Percentiles rank a stretch among this genome's conserved stretches.
phyloP scores from a whole-genome alignment of 106 monocot genomes.

The Cymbidium sinense region DNA sequence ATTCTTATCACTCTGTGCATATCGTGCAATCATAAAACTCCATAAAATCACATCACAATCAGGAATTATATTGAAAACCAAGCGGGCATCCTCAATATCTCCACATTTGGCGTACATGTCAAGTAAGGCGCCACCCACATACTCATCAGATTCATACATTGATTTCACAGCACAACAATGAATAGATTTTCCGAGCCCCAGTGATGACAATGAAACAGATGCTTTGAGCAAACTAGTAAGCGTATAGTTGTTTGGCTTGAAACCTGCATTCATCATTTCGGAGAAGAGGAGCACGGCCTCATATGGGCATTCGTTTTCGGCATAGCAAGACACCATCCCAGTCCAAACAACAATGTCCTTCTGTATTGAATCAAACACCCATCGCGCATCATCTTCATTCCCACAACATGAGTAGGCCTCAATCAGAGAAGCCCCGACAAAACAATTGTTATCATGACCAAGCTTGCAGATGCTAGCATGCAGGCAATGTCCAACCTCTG shows the following conservation, averaged over 20 bases:
- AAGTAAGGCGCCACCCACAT: slow-evolving; percentile 57
- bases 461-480: slow-evolving; percentile 55
- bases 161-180: slow-evolving; percentile 55
- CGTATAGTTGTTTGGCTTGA: slow-evolving; percentile 56
- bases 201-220: slow-evolving; percentile 32
- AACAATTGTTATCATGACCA: slow-evolving; percentile 45
- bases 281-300: slow-evolving; percentile 31
- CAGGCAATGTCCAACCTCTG: slow-evolving; percentile 26
- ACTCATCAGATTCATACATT: slow-evolving; percentile 38
- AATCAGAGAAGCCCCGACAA: slow-evolving; percentile 55
- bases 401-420: slow-evolving; percentile 67
- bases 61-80: slow-evolving; percentile 48
- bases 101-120: slow-evolving; percentile 88
- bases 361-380: slow-evolving; percentile 51
- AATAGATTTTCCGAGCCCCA: slow-evolving; percentile 43
- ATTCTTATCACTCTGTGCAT: slow-evolving; percentile 47
- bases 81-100: slow-evolving; percentile 50
- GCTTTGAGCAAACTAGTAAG: slow-evolving; percentile 67
- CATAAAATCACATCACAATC: slow-evolving; percentile 50
- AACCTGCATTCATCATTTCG: slow-evolving; percentile 41
- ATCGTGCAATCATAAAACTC: slow-evolving; percentile 83
- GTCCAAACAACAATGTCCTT: slow-evolving; percentile 74
- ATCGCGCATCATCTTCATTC: slow-evolving; percentile 33
- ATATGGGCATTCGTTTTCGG: slow-evolving; percentile 47
- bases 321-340: slow-evolving; percentile 76